Evolutionary conservation across 2,329 filamentous ascomycete genomes (phyloP).

Genomic region (Corynespora cassiicola): DNA sequence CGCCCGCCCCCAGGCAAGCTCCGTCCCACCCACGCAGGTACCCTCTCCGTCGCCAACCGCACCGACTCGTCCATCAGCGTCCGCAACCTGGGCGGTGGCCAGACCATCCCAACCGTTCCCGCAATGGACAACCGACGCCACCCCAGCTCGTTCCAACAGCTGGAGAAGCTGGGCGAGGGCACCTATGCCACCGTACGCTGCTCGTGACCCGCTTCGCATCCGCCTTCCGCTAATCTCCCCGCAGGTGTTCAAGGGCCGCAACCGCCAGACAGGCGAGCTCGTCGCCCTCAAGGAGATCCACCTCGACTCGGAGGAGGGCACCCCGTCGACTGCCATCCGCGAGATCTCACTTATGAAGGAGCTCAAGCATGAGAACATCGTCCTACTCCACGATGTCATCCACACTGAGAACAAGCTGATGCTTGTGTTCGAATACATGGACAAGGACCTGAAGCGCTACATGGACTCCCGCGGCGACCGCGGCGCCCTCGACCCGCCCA

Average conservation of each 20-base stretch:
- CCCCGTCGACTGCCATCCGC: constrained; percentile 93
- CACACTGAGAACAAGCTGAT: constrained; percentile 99
- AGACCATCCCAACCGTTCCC: constrained; percentile 36
- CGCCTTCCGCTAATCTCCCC: no score
- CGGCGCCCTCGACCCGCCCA: constrained; percentile 83
- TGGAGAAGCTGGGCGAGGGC: constrained; percentile 96
- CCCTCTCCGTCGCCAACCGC: constrained; percentile 53
- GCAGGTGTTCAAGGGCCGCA: constrained; percentile 97
- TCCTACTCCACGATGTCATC: constrained; percentile 96
- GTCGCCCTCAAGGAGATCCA: constrained; percentile 99
- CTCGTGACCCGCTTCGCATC: constrained; percentile 2
- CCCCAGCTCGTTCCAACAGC: constrained; percentile 97
- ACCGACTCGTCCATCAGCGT: constrained; percentile 61
- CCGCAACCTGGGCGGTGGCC: constrained; percentile 53
- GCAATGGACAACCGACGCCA: constrained; percentile 90
- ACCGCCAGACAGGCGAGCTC: constrained; percentile 94
- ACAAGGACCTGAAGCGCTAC: constrained; percentile 97
- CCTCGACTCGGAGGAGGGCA: constrained; percentile 97
- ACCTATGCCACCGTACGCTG: constrained; percentile 90
- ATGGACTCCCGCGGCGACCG: constrained; percentile 94
- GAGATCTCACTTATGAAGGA: constrained; percentile 99
- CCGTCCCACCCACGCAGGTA: constrained; percentile 56
- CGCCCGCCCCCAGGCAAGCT: constrained; percentile 54
- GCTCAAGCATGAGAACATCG: constrained; percentile 98
- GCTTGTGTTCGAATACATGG: constrained; percentile 99